Evolutionary conservation across 2,329 filamentous ascomycete species (phyloP).

Genomic region (Pseudogymnoascus sp.): DNA sequence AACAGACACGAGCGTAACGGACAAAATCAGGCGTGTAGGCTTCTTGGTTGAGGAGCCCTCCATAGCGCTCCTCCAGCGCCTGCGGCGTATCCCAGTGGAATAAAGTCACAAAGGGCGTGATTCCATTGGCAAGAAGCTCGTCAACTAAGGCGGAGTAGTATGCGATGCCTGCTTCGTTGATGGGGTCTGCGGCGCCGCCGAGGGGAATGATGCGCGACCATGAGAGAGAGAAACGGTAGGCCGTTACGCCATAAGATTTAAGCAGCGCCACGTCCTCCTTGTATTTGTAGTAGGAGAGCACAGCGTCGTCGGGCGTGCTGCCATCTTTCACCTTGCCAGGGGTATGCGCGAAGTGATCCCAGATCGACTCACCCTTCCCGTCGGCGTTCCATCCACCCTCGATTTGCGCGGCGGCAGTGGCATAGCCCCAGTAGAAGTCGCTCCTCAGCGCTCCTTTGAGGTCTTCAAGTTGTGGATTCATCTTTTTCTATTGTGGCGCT

Average conservation of each 20-base stretch:
- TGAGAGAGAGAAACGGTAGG: slow-evolving; percentile 56
- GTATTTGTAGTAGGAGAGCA: slow-evolving; percentile 34
- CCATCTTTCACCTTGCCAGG: slow-evolving; percentile 33
- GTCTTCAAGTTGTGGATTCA: slow-evolving; percentile 11
- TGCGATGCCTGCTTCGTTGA: slow-evolving; percentile 2
- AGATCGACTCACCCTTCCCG: slow-evolving; percentile 35
- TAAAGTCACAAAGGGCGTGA: not conserved
- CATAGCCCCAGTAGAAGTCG: slow-evolving; percentile 74
- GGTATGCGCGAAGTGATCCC: slow-evolving; percentile 35
- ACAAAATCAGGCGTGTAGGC: slow-evolving; percentile 31
- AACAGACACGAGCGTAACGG: slow-evolving; percentile 30
- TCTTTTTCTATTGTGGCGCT: not conserved
- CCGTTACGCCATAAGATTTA: slow-evolving; percentile 49
- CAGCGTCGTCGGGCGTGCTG: slow-evolving; percentile 33
- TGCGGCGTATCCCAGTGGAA: slow-evolving; percentile 23
- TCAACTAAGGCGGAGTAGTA: slow-evolving; percentile 1
- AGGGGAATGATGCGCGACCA: slow-evolving; percentile 59
- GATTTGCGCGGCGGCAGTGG: slow-evolving; percentile 54
- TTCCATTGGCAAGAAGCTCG: not conserved
- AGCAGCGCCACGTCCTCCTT: slow-evolving; percentile 50
- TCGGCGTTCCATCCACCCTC: slow-evolving; percentile 36
- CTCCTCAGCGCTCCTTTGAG: slow-evolving; percentile 42
- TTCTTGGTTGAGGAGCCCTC: slow-evolving; percentile 28
- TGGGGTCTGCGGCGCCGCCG: not conserved
- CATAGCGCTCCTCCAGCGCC: slow-evolving; percentile 30